A percentile compares a stretch with the other conserved stretches of the same genome.
Evolutionary conservation across 1,139 yeast species (phyloP).

Genomic region (Torulaspora pretoriensis): DNA sequence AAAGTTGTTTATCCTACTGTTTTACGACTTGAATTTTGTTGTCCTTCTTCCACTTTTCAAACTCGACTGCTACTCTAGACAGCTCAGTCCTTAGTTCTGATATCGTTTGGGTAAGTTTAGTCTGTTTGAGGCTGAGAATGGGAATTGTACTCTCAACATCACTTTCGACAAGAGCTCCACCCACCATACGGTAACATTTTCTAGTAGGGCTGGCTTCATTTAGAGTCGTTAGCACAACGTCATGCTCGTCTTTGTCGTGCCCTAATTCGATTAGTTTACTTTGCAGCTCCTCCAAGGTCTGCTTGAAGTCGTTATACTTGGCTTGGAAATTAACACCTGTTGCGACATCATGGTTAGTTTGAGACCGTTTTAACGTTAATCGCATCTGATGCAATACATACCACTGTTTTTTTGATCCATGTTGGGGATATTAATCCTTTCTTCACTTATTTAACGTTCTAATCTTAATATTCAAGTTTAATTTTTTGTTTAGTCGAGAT

Average conservation of each 20-base stretch:
- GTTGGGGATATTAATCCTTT: neutral
- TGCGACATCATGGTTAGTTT: neutral
- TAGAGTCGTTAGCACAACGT: conserved; percentile 54
- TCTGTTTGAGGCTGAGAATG: conserved; percentile 57
- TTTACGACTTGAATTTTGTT: conserved; percentile 63
- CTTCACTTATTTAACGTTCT: neutral
- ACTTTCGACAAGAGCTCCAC: conserved; percentile 86
- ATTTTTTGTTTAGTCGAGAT: conserved; percentile 5
- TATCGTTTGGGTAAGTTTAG: conserved; percentile 43
- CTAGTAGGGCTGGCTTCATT: conserved; percentile 49
- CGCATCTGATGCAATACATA: conserved; percentile 9
- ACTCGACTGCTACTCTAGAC: conserved; percentile 47
- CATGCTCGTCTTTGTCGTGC: conserved; percentile 49
- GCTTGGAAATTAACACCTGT: conserved; percentile 45
- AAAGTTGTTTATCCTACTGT: conserved; percentile 24
- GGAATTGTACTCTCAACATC: conserved; percentile 72
- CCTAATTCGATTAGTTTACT: conserved; percentile 52
- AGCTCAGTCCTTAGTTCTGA: conserved; percentile 46
- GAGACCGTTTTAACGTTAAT: neutral
- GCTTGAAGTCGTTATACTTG: conserved; percentile 60
- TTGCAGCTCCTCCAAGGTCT: conserved; percentile 53
- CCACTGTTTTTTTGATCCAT: conserved; percentile 20
- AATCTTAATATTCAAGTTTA: neutral
- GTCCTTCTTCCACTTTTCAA: conserved; percentile 63
- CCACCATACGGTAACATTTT: conserved; percentile 88